phyloP scores from a whole-genome alignment of 1,284 basidiomycete genomes.

The Ganoderma meredithae region DNA sequence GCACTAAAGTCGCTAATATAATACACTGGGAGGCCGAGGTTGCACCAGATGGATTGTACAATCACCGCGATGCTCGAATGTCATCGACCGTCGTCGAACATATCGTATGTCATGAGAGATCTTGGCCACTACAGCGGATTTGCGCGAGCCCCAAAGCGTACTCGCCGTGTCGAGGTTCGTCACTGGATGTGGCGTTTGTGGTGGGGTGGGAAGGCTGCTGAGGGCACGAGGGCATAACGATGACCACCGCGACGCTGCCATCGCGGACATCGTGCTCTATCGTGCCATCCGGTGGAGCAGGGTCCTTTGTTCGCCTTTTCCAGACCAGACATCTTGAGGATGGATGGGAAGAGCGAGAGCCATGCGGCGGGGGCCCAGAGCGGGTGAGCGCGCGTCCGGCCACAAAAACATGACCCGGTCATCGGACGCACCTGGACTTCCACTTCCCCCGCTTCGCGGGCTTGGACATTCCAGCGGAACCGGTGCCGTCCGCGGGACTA shows the following conservation, averaged over 20 bases:
- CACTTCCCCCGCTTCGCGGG: slow-evolving; percentile 14
- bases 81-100: background rate
- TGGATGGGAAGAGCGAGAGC: slow-evolving; percentile 10
- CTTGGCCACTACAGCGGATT: slow-evolving; percentile 10
- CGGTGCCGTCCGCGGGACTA: slow-evolving; percentile 10
- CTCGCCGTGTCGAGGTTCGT: slow-evolving; percentile 15
- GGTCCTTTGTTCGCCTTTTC: slow-evolving; percentile 12
- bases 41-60: slow-evolving; percentile 6
- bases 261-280: slow-evolving; percentile 9
- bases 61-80: slow-evolving; percentile 12
- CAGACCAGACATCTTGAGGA: slow-evolving; percentile 14
- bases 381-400: slow-evolving; percentile 17
- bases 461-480: slow-evolving; percentile 14
- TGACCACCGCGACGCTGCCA: slow-evolving; percentile 26
- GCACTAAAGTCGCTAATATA: slow-evolving; percentile 17
- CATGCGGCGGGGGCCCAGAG: slow-evolving; percentile 21
- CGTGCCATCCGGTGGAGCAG: background rate
- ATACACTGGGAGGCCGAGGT: slow-evolving; percentile 16
- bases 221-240: slow-evolving; percentile 24
- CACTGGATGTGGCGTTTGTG: background rate
- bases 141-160: slow-evolving; percentile 25
- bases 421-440: slow-evolving; percentile 26
- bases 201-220: background rate
- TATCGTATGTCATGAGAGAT: slow-evolving; percentile 4
- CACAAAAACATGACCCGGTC: background rate